Percentiles rank a stretch among this genome's conserved stretches.
These are phyloP conservation scores for Populus deltoides DNA, from an alignment of 345 rosid genomes.

Conservation along the genomic window DNA sequence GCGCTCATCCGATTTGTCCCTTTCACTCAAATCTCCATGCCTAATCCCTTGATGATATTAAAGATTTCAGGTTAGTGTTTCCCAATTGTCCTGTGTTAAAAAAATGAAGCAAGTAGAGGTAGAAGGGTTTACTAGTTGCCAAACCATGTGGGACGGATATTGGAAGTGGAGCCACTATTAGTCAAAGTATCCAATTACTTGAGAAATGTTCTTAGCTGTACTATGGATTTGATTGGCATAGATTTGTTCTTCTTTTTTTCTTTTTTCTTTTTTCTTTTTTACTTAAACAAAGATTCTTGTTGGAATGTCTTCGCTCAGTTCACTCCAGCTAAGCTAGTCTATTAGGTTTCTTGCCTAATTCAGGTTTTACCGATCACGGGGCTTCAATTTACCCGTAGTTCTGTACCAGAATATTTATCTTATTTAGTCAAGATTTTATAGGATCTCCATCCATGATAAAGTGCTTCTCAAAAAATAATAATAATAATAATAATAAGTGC, in stretches of 20 bases:
- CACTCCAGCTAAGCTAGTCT: slow-evolving; percentile 8
- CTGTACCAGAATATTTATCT: background rate
- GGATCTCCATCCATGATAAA: background rate
- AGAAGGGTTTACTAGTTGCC: background rate
- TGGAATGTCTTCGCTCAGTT: slow-evolving; percentile 22
- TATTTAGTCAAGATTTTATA: background rate
- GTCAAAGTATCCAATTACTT: background rate
- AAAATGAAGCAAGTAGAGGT: background rate
- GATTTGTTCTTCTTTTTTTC: background rate
- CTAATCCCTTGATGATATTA: background rate
- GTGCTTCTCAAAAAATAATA: background rate
- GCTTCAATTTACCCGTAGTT: background rate
- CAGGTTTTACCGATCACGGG: background rate
- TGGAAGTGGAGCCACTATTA: slow-evolving; percentile 21
- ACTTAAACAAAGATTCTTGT: slow-evolving; percentile 21
- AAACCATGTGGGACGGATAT: slow-evolving; percentile 22
- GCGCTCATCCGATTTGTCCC: background rate
- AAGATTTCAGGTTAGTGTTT: background rate
- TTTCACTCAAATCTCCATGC: background rate
- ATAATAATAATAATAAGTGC: too few species aligned
- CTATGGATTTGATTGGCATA: background rate
- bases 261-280: background rate
- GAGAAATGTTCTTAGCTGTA: slow-evolving; percentile 20
- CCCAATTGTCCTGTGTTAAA: background rate
- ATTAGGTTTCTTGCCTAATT: background rate